Percentiles rank a stretch among this genome's conserved stretches.
Evolutionary conservation across 352 stramenopile genomes (phyloP).

Genomic region (Pythium grandisporangium): DNA sequence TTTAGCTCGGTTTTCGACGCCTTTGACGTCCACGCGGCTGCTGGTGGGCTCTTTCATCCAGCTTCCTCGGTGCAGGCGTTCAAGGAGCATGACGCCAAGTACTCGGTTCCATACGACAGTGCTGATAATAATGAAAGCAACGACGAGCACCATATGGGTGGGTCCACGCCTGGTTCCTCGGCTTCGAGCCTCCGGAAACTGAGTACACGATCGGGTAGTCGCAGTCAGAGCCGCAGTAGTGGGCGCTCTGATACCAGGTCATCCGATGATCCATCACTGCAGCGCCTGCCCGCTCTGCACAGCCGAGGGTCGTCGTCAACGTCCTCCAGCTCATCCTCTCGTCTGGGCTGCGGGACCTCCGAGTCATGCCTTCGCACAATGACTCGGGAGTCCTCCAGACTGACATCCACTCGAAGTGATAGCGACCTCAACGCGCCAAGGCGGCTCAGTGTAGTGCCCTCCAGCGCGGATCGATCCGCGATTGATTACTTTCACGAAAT

Average conservation of each 20-base stretch:
- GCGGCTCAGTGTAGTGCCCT: slow-evolving; percentile 27
- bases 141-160: too few species aligned
- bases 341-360: background rate
- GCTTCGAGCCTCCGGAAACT: too few species aligned
- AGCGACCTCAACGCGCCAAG: slow-evolving; percentile 49
- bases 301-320: background rate
- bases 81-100: slow-evolving; percentile 69
- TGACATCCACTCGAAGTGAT: slow-evolving; percentile 21
- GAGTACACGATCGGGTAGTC: background rate
- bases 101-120: too few species aligned
- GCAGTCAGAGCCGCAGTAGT: background rate
- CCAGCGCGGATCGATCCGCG: slow-evolving; percentile 37
- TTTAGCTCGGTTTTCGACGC: slow-evolving; percentile 41
- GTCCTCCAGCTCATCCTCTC: too few species aligned
- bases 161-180: too few species aligned
- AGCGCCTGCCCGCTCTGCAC: slow-evolving; percentile 8
- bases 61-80: slow-evolving; percentile 71
- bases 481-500: slow-evolving; percentile 45
- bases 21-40: slow-evolving; percentile 49
- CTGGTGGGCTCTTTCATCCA: slow-evolving; percentile 69
- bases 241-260: too few species aligned
- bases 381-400: background rate
- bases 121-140: slow-evolving; percentile 5
- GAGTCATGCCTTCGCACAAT: background rate
- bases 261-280: too few species aligned